These are phyloP conservation scores for Marvania coccoides DNA, from an alignment of 139 green algal species.

Conservation along the genomic window DNA sequence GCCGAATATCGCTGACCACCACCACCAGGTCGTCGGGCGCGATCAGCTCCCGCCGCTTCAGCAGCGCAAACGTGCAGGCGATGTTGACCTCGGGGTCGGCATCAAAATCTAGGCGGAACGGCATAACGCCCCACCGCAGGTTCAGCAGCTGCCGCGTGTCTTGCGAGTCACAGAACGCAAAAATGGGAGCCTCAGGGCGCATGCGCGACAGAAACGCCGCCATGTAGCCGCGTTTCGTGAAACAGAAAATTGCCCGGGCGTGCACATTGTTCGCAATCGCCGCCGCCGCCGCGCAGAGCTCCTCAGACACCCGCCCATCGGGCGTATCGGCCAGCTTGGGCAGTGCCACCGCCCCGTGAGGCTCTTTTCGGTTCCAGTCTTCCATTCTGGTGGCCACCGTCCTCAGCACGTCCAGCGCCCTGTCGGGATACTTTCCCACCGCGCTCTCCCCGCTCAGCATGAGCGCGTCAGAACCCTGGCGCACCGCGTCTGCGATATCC, in stretches of 20 bases:
- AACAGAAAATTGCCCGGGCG: constrained; percentile 70
- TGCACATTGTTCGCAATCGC: constrained; percentile 55
- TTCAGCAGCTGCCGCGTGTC: constrained; percentile 55
- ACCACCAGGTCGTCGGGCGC: constrained; percentile 57
- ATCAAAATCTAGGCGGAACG: constrained; percentile 58
- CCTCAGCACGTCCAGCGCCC: constrained; percentile 64
- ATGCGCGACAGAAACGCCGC: constrained; percentile 62
- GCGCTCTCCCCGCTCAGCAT: constrained; percentile 83
- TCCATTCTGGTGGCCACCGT: constrained; percentile 48
- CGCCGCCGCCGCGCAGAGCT: constrained; percentile 64
- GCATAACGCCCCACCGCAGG: constrained; percentile 67
- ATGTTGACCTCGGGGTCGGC: constrained; percentile 50
- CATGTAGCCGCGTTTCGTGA: constrained; percentile 71
- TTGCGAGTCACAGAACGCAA: constrained; percentile 73
- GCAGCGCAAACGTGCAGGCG: constrained; percentile 39
- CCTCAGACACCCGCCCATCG: constrained; percentile 48
- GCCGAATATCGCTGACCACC: constrained; percentile 59
- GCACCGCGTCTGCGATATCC: constrained; percentile 73
- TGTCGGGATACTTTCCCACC: constrained; percentile 63
- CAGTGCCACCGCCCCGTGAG: constrained; percentile 41
- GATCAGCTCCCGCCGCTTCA: constrained; percentile 50
- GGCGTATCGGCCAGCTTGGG: constrained; percentile 21
- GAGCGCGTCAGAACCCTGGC: constrained; percentile 73
- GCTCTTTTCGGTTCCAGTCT: constrained; percentile 35
- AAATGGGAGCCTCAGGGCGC: constrained; percentile 73